Percentiles rank a stretch among this genome's conserved stretches.
These are phyloP conservation scores for Fusarium pseudonygamai DNA, from an alignment of 2,329 filamentous ascomycete genomes.

Conservation along the genomic window DNA sequence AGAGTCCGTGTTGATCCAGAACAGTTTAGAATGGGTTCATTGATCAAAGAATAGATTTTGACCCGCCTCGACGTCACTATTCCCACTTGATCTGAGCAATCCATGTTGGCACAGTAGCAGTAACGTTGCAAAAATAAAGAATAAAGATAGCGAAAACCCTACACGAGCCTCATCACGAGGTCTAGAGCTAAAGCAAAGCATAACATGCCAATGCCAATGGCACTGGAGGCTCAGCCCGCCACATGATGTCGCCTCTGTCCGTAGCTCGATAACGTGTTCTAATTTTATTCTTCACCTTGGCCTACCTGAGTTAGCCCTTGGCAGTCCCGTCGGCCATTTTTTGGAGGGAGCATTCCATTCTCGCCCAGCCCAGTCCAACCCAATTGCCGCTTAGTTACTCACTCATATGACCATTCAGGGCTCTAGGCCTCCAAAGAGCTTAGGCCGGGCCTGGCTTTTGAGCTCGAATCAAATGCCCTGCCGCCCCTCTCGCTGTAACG, in stretches of 20 bases:
- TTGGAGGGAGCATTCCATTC: background rate
- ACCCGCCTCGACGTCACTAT: slow-evolving; percentile 18
- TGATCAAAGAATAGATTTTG: background rate
- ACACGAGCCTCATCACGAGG: slow-evolving; percentile 32
- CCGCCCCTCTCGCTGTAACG: slow-evolving; percentile 28
- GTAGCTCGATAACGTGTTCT: slow-evolving; percentile 22
- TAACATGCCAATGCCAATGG: slow-evolving; percentile 5
- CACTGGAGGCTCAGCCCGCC: background rate
- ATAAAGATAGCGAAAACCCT: background rate
- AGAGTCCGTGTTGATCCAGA: slow-evolving; percentile 11
- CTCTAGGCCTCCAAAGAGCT: background rate
- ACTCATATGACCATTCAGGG: background rate
- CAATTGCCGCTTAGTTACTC: background rate
- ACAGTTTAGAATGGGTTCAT: background rate
- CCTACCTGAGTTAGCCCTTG: slow-evolving; percentile 28
- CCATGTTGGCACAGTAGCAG: background rate
- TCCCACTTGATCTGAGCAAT: slow-evolving; percentile 3
- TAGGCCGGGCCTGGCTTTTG: background rate
- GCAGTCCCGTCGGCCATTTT: slow-evolving; percentile 1
- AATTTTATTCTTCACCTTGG: slow-evolving; percentile 34
- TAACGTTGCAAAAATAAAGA: background rate
- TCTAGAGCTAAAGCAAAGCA: background rate
- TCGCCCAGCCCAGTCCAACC: background rate
- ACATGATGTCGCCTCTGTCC: background rate
- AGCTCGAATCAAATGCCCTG: slow-evolving; percentile 27